These are phyloP conservation scores for Cryptococcus floricola DNA, from an alignment of 1,284 basidiomycete genomes.

Conservation along the genomic window DNA sequence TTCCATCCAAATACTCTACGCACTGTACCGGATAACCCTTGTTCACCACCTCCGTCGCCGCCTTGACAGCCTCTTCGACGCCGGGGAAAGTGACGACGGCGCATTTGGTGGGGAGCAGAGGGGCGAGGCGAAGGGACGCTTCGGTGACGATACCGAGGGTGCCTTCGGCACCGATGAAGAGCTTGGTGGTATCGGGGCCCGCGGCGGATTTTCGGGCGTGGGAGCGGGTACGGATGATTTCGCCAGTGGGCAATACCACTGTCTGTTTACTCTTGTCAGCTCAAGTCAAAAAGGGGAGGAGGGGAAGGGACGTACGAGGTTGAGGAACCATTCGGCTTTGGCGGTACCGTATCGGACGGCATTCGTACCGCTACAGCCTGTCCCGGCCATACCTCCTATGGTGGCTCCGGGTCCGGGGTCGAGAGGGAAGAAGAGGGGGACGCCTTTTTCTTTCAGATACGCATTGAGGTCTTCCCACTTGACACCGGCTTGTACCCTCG, in stretches of 20 bases:
- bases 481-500: conserved; percentile 76
- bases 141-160: conserved; percentile 91
- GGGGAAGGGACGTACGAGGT: conserved; percentile 56
- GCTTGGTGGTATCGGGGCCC: conserved; percentile 83
- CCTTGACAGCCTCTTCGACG: conserved; percentile 60
- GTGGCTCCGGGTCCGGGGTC: conserved; percentile 69
- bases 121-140: conserved; percentile 76
- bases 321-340: conserved; percentile 78
- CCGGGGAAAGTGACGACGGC: conserved; percentile 53
- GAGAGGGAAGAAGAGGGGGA: conserved; percentile 84
- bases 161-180: conserved; percentile 93
- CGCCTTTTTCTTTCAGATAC: conserved; percentile 62
- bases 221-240: conserved; percentile 87
- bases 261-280: conserved; percentile 54
- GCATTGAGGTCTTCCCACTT: conserved; percentile 85
- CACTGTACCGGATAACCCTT: conserved; percentile 59
- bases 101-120: conserved; percentile 66
- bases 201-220: conserved; percentile 82
- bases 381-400: conserved; percentile 88
- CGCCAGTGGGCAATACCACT: conserved; percentile 80
- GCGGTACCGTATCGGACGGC: conserved; percentile 85
- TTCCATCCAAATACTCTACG: conserved; percentile 69
- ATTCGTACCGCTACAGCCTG: conserved; percentile 66
- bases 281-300: not conserved
- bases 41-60: conserved; percentile 60